A percentile compares a stretch with the other conserved stretches of the same genome.
Evolutionary conservation across 1,284 basidiomycete species (phyloP).

Genomic region (Sphagnurus paluster): DNA sequence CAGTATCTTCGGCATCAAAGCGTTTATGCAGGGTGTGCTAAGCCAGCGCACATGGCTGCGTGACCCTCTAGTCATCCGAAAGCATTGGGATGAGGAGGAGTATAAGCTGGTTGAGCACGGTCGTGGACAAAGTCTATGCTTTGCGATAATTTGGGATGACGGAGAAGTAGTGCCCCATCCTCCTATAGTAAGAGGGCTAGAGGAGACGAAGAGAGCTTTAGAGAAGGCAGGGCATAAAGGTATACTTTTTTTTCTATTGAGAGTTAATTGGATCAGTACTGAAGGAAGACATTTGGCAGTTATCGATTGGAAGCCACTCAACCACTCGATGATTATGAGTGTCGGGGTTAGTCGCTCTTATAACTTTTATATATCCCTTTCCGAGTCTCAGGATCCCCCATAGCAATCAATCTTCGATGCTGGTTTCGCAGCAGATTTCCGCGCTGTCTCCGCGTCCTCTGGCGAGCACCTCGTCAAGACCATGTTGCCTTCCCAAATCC

Average conservation of each 20-base stretch:
- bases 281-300: conserved; percentile 36
- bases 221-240: conserved; percentile 67
- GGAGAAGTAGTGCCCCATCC: conserved; percentile 68
- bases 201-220: conserved; percentile 57
- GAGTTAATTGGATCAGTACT: not conserved
- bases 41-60: conserved; percentile 64
- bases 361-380: no score
- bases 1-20: conserved; percentile 56
- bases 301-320: conserved; percentile 39
- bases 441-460: conserved; percentile 33
- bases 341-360: conserved; percentile 16
- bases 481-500: no score
- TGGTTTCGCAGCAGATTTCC: conserved; percentile 45
- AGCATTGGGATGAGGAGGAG: conserved; percentile 64
- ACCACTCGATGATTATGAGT: conserved; percentile 27
- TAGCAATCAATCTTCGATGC: conserved; percentile 37
- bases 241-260: conserved; percentile 22
- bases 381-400: not conserved
- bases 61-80: conserved; percentile 64
- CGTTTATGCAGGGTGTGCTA: conserved; percentile 62
- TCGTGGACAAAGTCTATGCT: conserved; percentile 54
- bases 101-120: conserved; percentile 63
- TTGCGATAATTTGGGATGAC: conserved; percentile 62
- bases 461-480: conserved; percentile 53
- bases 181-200: conserved; percentile 65